Evolutionary conservation across 192 early-diverging fungal genomes (phyloP), one percentile per base, ranked within the genome.

Genomic region (Linnemannia schmuckeri): DNA sequence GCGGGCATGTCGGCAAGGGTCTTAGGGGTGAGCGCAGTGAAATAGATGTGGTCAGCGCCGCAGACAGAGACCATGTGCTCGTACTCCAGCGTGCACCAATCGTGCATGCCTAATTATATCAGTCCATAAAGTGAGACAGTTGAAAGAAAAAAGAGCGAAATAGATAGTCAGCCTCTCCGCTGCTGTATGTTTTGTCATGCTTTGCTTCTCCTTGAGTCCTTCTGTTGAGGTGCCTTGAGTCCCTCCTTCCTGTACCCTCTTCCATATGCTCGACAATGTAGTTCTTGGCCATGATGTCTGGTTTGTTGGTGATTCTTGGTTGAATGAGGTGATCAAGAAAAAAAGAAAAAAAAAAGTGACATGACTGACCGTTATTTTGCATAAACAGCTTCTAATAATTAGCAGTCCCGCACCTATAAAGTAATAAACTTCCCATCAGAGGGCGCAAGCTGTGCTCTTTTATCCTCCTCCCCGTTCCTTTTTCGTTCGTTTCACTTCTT

Each of bases 221-320:
- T 40, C 22, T 41, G 22, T 74, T 35, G 37, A 37, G 37, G 37
- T 2, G 37, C 52, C 52, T 35, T 27, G n/a, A 9, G 13, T 12
- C 8, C 33, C 33, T 33, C 0, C 27, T 33, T 54, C 17, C 52
- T 33, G 61, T 75, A 82, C 89, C 92, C 70, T 92, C 92, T 81
- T 96, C 94, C 90, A 96, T 91, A 81, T 96, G 95, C 82, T 96
- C 95, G 66, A 96, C 91, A 82, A 96, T 94, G 87, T 93, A 96
- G 61, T 92, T 93, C 54, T 74, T 85, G 18, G 80, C 80, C 78
- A 82, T 82, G 42, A 7, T 72, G 71, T 49, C 6, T 41, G 7
- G 40, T 74, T 63, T 27, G 44, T 41, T 72, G 30, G 2, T 74
- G 47, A 38, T 74, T 10, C 15, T 57, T 47, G 7, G 72, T n/a